Evolutionary conservation across 768 basidiomycete genomes (phyloP).

Genomic region (Rhodotorula taiwanensis): DNA sequence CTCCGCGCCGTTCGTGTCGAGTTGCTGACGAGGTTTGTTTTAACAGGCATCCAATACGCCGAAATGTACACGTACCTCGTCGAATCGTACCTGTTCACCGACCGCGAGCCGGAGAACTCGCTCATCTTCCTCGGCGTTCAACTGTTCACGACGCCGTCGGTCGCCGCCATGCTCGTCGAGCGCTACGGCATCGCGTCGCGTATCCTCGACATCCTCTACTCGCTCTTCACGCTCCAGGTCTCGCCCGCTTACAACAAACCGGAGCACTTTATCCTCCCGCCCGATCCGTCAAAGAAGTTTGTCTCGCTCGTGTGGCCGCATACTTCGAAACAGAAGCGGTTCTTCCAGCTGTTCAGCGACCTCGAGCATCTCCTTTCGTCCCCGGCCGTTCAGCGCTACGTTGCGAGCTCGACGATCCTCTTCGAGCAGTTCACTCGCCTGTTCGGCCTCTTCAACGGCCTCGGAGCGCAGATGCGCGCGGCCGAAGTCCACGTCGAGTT

Average conservation of each 20-base stretch:
- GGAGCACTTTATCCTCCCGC: conserved; percentile 62
- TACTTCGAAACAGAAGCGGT: conserved; percentile 49
- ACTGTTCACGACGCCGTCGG: conserved; percentile 82
- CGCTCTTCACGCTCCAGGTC: conserved; percentile 81
- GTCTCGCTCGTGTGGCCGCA: neutral
- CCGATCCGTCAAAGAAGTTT: conserved; percentile 60
- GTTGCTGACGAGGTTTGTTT: neutral
- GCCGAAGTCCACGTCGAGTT: conserved; percentile 81
- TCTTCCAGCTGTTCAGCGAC: conserved; percentile 75
- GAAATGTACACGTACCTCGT: conserved; percentile 67
- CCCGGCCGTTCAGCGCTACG: conserved; percentile 64
- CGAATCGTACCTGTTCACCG: conserved; percentile 82
- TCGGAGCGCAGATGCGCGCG: conserved; percentile 83
- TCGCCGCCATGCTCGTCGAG: conserved; percentile 70
- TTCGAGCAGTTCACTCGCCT: conserved; percentile 67
- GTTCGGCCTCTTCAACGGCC: conserved; percentile 83
- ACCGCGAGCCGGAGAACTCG: conserved; percentile 89
- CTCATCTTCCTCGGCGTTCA: conserved; percentile 90
- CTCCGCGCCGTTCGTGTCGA: neutral
- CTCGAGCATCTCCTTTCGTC: conserved; percentile 63
- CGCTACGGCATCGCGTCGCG: conserved; percentile 64
- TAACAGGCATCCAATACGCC: conserved; percentile 28
- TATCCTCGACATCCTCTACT: conserved; percentile 57
- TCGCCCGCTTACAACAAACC: conserved; percentile 27
- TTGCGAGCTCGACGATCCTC: conserved; percentile 61